phyloP scores from a whole-genome alignment of 768 basidiomycete genomes.

The Trametes cubensis region DNA sequence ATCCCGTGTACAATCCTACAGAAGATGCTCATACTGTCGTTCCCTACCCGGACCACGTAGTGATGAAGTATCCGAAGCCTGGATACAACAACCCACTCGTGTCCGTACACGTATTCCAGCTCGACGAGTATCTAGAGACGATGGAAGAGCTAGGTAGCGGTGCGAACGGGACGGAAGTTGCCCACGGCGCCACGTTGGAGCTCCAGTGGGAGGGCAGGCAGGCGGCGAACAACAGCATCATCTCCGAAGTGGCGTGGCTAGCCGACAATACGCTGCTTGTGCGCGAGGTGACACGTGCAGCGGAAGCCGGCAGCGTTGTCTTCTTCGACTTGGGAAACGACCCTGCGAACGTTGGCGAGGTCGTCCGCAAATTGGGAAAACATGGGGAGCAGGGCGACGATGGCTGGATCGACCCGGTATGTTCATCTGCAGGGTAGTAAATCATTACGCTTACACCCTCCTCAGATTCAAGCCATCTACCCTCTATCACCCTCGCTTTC shows the following conservation, averaged over 20 bases:
- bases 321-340: slow-evolving; percentile 60
- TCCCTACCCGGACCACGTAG: slow-evolving; percentile 69
- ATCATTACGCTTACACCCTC: no score
- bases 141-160: slow-evolving; percentile 31
- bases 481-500: slow-evolving; percentile 53
- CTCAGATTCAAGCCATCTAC: slow-evolving; percentile 64
- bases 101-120: slow-evolving; percentile 79
- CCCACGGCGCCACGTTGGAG: slow-evolving; percentile 48
- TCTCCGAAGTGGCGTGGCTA: slow-evolving; percentile 90
- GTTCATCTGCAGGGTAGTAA: slow-evolving; percentile 33
- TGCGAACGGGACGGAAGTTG: slow-evolving; percentile 19
- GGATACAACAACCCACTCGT: slow-evolving; percentile 90
- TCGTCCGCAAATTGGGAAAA: slow-evolving; percentile 79
- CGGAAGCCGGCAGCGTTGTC: slow-evolving; percentile 77
- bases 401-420: slow-evolving; percentile 91
- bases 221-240: slow-evolving; percentile 62
- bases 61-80: slow-evolving; percentile 86
- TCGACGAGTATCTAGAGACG: slow-evolving; percentile 51
- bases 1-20: slow-evolving; percentile 91
- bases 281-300: slow-evolving; percentile 87
- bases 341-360: slow-evolving; percentile 42
- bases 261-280: slow-evolving; percentile 70
- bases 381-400: slow-evolving; percentile 86
- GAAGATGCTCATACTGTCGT: slow-evolving; percentile 66
- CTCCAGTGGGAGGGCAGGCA: slow-evolving; percentile 70